Base-by-base conservation (phyloP, 1,284 basidiomycete genomes). In the Sanguinoderma infundibulare region DNA sequence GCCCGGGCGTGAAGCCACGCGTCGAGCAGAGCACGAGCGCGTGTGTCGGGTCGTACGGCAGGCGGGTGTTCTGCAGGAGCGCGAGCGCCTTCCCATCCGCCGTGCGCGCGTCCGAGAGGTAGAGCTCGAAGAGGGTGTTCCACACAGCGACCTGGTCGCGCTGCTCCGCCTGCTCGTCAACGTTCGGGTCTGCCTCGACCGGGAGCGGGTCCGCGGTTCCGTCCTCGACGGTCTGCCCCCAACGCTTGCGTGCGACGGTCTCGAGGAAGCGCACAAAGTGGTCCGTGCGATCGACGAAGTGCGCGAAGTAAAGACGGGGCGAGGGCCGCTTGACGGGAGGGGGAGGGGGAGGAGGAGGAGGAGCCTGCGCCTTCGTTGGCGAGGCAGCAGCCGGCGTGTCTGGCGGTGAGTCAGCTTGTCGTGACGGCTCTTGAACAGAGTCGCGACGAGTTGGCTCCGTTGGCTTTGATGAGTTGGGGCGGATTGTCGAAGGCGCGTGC, bases 111-210 rank as follows among this genome's bases (percentile, higher is more conserved):
- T 85, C 76, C 0, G 87, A 84, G 28, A 99, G 85, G 73, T 98
- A 98, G 15, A 99, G 84, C 76, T 99, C 97, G 55, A 99, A 80
- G 2, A 99, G 79, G 1, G 97, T 98, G 75, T 98, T 98, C 96
- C 97, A 98, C 14, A 98, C 90, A 0, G 95, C 91, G 12, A 85
- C 82, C 73, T 97, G 94, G 72, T 98, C 95, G 15, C 75, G 74
- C 66, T 78, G 77, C 60, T 94, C 91, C 0, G 77, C 75, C 34
- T 83, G 82, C 28, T 84, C 84, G 53, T 87, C 85, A 14, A 76
- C 72, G 53, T 61, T 63, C 42, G 67, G 67, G 62, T 70, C 75
- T 55, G 60, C 57, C 38, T 72, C 70, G 8, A 70, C 63, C 2
- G 61, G 47, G 15, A 57, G 54, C 12, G 59, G 40, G 44, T 44